Percentiles rank a stretch among this genome's conserved stretches.
phyloP scores from a whole-genome alignment of 2,329 filamentous ascomycete species.

The Pseudonectria foliicola region DNA sequence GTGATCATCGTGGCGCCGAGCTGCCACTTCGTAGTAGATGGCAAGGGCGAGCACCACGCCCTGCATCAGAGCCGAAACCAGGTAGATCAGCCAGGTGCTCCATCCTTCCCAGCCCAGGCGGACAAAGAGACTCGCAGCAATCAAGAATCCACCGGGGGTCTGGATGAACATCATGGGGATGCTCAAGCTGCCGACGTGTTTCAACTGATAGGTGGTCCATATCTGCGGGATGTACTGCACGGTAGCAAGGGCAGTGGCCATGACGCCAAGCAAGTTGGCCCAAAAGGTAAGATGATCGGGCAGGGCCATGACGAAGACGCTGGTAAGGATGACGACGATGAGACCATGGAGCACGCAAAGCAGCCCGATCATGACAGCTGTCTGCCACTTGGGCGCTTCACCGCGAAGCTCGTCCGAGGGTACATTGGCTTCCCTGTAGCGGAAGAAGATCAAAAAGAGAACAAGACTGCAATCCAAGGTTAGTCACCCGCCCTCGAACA shows the following conservation, averaged over 20 bases:
- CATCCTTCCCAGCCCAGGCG: slow-evolving; percentile 77
- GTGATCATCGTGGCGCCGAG: slow-evolving; percentile 26
- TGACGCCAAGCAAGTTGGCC: slow-evolving; percentile 79
- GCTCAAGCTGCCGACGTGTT: slow-evolving; percentile 83
- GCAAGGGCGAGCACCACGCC: slow-evolving; percentile 74
- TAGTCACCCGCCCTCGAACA: slow-evolving; percentile 8
- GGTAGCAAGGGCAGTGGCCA: slow-evolving; percentile 69
- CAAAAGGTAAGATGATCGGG: slow-evolving; percentile 63
- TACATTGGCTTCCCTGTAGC: slow-evolving; percentile 49
- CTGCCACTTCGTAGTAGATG: slow-evolving; percentile 62
- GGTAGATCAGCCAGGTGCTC: slow-evolving; percentile 92
- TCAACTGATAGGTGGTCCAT: slow-evolving; percentile 77
- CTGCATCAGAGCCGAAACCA: slow-evolving; percentile 81
- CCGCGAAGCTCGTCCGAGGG: slow-evolving; percentile 42
- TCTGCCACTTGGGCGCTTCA: slow-evolving; percentile 63
- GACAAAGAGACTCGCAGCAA: slow-evolving; percentile 74
- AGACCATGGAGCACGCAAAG: slow-evolving; percentile 70
- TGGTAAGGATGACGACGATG: slow-evolving; percentile 60
- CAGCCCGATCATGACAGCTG: slow-evolving; percentile 67
- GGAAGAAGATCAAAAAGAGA: slow-evolving; percentile 93
- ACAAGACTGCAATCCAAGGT: slow-evolving; percentile 59
- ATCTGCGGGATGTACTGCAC: slow-evolving; percentile 96
- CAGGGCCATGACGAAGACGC: slow-evolving; percentile 56
- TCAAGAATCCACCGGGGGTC: slow-evolving; percentile 85
- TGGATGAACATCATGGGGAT: slow-evolving; percentile 99